These are phyloP conservation scores for Umbilicus rupestris DNA, from an alignment of 164 flowering plant genomes.

Conservation along the genomic window DNA sequence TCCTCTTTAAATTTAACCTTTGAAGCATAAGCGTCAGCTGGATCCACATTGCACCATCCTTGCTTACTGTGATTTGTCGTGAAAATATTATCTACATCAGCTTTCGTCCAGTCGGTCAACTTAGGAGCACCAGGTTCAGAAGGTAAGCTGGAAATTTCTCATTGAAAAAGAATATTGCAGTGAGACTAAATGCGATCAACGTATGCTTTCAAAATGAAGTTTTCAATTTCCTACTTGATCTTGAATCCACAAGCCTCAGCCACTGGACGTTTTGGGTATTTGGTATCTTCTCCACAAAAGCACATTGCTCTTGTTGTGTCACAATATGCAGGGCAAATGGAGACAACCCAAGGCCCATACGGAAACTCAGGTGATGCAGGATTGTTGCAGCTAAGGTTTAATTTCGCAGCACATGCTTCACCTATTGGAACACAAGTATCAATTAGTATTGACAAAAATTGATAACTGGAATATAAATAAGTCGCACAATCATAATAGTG, in stretches of 20 bases:
- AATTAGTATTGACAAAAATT: background rate
- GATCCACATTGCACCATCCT: conserved; percentile 99
- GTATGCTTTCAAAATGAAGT: conserved; percentile 8
- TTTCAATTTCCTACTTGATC: conserved; percentile 39
- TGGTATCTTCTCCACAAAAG: conserved; percentile 95
- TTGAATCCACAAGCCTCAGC: conserved; percentile 91
- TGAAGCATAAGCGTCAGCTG: conserved; percentile 57
- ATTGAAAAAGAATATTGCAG: conserved; percentile 8
- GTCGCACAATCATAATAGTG: background rate
- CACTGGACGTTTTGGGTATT: conserved; percentile 92
- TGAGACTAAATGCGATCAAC: background rate
- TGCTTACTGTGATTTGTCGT: conserved; percentile 59
- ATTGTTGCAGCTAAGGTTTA: conserved; percentile 60
- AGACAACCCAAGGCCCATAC: conserved; percentile 89
- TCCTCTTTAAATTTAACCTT: conserved; percentile 62
- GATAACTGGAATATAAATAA: background rate
- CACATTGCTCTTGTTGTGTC: conserved; percentile 95
- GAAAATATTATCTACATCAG: conserved; percentile 59
- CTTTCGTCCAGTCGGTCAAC: conserved; percentile 58
- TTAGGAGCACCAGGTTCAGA: conserved; percentile 48
- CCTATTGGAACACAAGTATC: conserved; percentile 31
- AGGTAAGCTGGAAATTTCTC: conserved; percentile 41
- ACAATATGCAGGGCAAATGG: conserved; percentile 79
- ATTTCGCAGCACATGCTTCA: conserved; percentile 65
- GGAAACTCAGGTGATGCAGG: conserved; percentile 52